These are phyloP conservation scores for Sporobolomyces pararoseus DNA, from an alignment of 768 basidiomycete species.

Conservation along the genomic window DNA sequence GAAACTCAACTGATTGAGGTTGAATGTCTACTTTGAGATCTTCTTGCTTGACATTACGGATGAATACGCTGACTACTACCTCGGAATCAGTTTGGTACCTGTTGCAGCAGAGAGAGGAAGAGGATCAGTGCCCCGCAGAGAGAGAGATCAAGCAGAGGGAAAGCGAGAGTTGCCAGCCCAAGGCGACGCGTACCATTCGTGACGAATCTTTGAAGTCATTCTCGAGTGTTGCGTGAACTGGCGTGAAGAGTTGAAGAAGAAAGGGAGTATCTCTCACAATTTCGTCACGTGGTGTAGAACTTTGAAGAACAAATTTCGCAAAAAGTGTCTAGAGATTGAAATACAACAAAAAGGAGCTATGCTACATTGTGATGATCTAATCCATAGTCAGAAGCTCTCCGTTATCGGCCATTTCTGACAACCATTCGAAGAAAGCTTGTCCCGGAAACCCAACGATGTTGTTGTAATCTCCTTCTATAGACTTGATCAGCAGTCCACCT, in stretches of 20 bases:
- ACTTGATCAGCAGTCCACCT: constrained; percentile 74
- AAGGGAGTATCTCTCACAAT: no score
- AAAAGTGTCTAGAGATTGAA: background rate
- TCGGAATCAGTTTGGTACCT: constrained; percentile 44
- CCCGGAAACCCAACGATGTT: constrained; percentile 92
- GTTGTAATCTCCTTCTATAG: constrained; percentile 69
- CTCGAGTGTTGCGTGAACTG: background rate
- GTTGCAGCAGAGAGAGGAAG: background rate
- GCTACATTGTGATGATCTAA: background rate
- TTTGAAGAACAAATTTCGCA: background rate
- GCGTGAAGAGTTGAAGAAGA: background rate
- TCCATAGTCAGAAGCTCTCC: constrained; percentile 50
- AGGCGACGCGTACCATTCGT: constrained; percentile 37
- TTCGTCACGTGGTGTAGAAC: background rate
- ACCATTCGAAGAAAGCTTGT: constrained; percentile 71
- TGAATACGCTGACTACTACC: constrained; percentile 44
- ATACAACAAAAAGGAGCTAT: background rate
- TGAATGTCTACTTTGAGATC: constrained; percentile 40
- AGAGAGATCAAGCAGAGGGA: background rate
- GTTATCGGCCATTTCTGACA: constrained; percentile 68
- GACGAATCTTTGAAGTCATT: constrained; percentile 36
- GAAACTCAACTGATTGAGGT: constrained; percentile 29
- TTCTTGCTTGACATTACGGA: constrained; percentile 43
- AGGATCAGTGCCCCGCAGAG: background rate
- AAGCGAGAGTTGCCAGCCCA: no score